Evolutionary conservation across 2,329 filamentous ascomycete species (phyloP), one percentile per base, ranked within the genome.

Genomic region (Cercospora sesami): DNA sequence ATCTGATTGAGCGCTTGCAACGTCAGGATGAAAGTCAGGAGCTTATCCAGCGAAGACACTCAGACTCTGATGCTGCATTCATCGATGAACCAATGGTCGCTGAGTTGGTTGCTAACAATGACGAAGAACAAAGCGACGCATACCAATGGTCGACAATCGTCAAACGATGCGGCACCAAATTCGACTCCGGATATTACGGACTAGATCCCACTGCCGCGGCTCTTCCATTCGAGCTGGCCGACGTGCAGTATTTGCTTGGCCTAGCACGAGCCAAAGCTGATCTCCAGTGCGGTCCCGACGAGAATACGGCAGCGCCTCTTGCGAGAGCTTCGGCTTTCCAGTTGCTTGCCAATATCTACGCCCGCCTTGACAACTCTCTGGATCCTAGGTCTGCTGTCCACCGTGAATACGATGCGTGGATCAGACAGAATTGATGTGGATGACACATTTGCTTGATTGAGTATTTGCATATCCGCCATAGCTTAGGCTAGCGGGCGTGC

Each of bases 181-280:
- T 39, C 31, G 39, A 26, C 9, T 45, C 33, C 10, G 42, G 33
- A 48, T 62, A 62, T 23, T 62, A 62, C 36, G 60, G 60, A 8
- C 30, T 62, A 5, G 60, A 62, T 39, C 60, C 60, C 6, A 62
- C 60, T 18, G 60, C 60, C 30, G 60, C 23, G 16, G 36, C 60
- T 12, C 16, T 62, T 14, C 36, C 60, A 23, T 30, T 62, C 6
- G 36, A 31, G 36, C n/a, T 30, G 33, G n/a, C 16, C 18, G 36
- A 62, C 8, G 16, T 62, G 18, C 36, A 30, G 36, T 30, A 39
- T 36, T 7, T 59, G 16, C 36, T 62, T 26, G 60, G 7, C 2
- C 14, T 30, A 26, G 60, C 18, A 12, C 16, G 18, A 23, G 5
- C 26, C 42, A 62, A 30, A 39, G 60, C 36, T 28, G 21, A 45